Evolutionary conservation across 73 alveolate genomes (phyloP).

Genomic region (Symbiodinium natans): DNA sequence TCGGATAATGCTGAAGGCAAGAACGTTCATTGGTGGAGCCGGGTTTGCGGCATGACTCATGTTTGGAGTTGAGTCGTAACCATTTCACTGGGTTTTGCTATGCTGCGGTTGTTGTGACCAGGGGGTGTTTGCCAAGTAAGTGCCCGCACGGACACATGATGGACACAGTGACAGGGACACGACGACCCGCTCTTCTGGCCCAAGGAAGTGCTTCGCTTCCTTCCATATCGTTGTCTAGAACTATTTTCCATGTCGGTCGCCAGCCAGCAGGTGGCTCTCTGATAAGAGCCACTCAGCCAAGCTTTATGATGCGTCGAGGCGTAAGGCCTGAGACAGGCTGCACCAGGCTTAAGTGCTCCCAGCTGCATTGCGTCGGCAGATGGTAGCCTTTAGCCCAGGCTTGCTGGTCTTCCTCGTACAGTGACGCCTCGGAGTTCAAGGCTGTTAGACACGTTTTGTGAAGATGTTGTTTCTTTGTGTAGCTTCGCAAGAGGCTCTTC

Average conservation of each 20-base stretch:
- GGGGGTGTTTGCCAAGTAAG: not conserved
- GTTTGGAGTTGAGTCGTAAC: too few relatives aligned
- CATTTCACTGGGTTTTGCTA: too few relatives aligned
- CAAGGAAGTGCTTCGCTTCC: slow-evolving; percentile 82
- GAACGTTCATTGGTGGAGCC: too few relatives aligned
- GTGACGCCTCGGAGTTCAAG: not conserved
- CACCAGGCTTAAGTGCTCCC: too few relatives aligned
- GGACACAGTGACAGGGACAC: not conserved
- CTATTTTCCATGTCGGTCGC: slow-evolving; percentile 70
- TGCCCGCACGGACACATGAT: too few relatives aligned
- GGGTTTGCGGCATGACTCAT: too few relatives aligned
- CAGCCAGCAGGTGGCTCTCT: slow-evolving; percentile 69
- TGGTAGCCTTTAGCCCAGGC: too few relatives aligned
- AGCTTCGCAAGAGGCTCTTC: too few relatives aligned
- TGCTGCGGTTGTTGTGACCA: not conserved
- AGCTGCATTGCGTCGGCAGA: too few relatives aligned
- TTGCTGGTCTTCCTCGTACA: slow-evolving; percentile 59
- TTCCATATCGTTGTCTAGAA: slow-evolving; percentile 70
- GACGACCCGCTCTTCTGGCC: slow-evolving; percentile 9
- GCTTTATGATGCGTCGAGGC: too few relatives aligned
- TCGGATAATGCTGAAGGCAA: too few relatives aligned
- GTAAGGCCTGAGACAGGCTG: too few relatives aligned
- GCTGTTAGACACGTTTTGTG: not conserved
- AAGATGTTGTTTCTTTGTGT: not conserved
- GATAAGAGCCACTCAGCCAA: slow-evolving; percentile 17